Evolutionary conservation across 345 rosid species (phyloP).

Genomic region (Pelargonium nanum): DNA sequence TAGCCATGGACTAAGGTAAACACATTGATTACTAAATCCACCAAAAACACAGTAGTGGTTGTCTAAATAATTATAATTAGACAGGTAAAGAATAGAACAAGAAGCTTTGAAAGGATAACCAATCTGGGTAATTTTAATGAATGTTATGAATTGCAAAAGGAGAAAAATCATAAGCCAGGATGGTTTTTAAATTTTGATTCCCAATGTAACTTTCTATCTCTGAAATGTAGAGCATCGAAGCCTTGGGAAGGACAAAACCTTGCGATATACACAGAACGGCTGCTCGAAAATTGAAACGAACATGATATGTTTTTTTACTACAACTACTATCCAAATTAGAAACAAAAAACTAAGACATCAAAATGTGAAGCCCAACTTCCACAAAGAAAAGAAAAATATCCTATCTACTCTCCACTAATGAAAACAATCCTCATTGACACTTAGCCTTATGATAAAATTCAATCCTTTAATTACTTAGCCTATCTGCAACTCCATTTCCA

Average conservation of each 20-base stretch:
- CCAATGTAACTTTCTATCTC: neutral
- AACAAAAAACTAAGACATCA: neutral
- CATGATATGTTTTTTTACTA: too few species aligned
- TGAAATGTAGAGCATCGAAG: neutral
- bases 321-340: neutral
- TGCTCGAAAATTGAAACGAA: neutral
- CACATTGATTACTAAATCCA: too few species aligned
- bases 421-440: neutral
- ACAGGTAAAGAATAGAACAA: neutral
- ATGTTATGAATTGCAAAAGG: too few species aligned
- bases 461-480: neutral
- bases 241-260: neutral
- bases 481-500: neutral
- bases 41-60: neutral
- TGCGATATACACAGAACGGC: too few species aligned
- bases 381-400: neutral
- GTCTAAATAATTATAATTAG: neutral
- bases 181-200: neutral
- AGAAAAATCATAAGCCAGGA: neutral
- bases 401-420: neutral
- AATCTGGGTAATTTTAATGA: neutral
- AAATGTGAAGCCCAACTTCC: too few species aligned
- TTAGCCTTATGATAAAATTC: neutral
- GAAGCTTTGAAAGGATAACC: neutral
- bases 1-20: neutral